These are phyloP conservation scores for Tulasnella sp. DNA, from an alignment of 768 basidiomycete genomes.

Conservation along the genomic window DNA sequence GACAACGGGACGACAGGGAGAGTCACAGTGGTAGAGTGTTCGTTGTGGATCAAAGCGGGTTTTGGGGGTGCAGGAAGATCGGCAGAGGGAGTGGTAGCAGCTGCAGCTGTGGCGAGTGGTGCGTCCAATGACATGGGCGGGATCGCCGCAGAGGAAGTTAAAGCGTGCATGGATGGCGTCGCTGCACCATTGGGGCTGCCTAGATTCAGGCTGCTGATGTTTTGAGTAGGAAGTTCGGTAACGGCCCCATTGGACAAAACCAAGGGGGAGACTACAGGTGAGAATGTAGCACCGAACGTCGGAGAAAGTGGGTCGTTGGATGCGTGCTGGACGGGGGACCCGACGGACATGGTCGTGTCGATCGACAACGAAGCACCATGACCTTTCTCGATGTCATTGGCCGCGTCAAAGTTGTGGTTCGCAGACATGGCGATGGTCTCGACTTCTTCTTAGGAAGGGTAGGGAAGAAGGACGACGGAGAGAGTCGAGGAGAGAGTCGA, in stretches of 20 bases:
- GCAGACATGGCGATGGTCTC: constrained; percentile 21
- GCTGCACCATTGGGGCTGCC: neutral
- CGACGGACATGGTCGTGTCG: constrained; percentile 21
- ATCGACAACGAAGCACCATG: neutral
- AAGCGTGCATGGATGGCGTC: neutral
- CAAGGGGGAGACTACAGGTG: constrained; percentile 1
- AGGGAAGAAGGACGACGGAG: neutral
- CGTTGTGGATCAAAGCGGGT: neutral
- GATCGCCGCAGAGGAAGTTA: neutral
- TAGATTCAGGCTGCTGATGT: constrained; percentile 24
- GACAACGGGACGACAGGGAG: neutral
- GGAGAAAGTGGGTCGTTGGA: constrained; percentile 28
- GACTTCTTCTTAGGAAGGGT: constrained; percentile 6
- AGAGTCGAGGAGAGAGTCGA: neutral
- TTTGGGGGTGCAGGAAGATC: neutral
- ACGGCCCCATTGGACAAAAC: neutral
- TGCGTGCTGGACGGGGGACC: neutral
- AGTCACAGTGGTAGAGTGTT: neutral
- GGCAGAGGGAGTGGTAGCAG: neutral
- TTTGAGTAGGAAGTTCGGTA: neutral
- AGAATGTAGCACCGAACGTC: constrained; percentile 26
- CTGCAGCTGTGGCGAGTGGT: neutral
- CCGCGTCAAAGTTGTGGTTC: constrained; percentile 14
- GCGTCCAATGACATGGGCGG: constrained; percentile 18
- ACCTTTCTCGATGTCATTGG: constrained; percentile 28